Percentiles rank a stretch among this genome's conserved stretches.
Conservation (phyloP, 768 basidiomycete genomes). For the Xanthoconium stramineum region DNA sequence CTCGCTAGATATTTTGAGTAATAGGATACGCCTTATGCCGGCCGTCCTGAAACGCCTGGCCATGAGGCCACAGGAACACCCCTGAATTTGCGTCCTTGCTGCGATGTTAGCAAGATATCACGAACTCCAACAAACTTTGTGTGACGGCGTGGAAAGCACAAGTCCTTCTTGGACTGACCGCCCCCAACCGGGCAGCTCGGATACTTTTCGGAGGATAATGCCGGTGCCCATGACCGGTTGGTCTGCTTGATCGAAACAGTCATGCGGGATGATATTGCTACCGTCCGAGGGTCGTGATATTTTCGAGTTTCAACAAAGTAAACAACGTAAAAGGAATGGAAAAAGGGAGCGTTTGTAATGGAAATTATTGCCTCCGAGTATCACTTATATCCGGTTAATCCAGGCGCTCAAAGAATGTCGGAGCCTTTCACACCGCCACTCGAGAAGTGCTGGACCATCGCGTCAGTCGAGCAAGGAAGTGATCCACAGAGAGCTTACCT, state of each 20-base stretch:
- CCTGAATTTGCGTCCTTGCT: not conserved
- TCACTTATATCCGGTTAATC: not conserved
- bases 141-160: not conserved
- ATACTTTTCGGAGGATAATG: no score
- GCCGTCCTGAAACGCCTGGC: not conserved
- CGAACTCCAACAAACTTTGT: no score
- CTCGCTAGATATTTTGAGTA: not conserved
- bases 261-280: no score
- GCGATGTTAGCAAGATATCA: no score
- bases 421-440: not conserved
- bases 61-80: not conserved
- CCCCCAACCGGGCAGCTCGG: no score
- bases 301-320: not conserved
- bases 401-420: slow-evolving; percentile 2
- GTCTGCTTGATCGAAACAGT: no score
- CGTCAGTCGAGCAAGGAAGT: not conserved
- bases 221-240: no score
- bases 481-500: no score
- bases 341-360: not conserved
- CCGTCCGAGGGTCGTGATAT: not conserved
- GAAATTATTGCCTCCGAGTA: not conserved
- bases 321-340: not conserved
- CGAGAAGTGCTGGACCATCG: not conserved
- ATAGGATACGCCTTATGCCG: not conserved
- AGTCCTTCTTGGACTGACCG: no score